Percentiles rank a stretch among this genome's conserved stretches.
These are phyloP conservation scores for Fusarium luffae DNA, from an alignment of 2,329 filamentous ascomycete species.

Conservation along the genomic window DNA sequence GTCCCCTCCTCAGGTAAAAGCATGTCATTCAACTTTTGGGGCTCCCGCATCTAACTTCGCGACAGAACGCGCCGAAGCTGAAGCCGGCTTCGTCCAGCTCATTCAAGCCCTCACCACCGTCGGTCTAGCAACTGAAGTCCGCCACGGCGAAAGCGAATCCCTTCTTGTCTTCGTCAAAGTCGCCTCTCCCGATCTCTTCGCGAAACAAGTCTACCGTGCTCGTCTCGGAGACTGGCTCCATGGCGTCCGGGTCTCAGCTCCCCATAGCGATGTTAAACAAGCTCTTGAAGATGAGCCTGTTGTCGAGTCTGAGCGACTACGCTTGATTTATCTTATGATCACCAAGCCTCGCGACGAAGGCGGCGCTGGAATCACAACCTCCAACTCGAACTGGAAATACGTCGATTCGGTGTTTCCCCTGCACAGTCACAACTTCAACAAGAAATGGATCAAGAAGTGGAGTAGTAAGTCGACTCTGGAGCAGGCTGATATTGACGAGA, in stretches of 20 bases:
- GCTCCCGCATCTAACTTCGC: conserved; percentile 8
- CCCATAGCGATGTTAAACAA: conserved; percentile 75
- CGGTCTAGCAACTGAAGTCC: conserved; percentile 89
- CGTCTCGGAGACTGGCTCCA: conserved; percentile 95
- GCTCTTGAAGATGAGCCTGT: conserved; percentile 79
- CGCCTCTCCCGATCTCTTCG: conserved; percentile 78
- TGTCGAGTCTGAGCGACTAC: conserved; percentile 86
- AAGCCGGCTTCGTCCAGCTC: conserved; percentile 80
- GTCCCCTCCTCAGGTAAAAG: conserved; percentile 73
- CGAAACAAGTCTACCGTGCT: conserved; percentile 84
- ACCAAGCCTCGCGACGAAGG: conserved; percentile 78
- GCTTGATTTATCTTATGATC: conserved; percentile 88
- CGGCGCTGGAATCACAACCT: conserved; percentile 80
- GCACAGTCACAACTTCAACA: conserved; percentile 81
- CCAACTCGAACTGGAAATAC: conserved; percentile 75
- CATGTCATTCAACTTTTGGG: not conserved
- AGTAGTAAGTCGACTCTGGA: conserved; percentile 76
- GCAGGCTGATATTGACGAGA: conserved; percentile 74
- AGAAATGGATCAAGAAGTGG: conserved; percentile 78
- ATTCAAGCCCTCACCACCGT: conserved; percentile 79
- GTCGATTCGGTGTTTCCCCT: conserved; percentile 81
- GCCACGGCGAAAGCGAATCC: conserved; percentile 78
- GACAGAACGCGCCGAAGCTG: conserved; percentile 74
- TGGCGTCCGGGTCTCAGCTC: conserved; percentile 82
- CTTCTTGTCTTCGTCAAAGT: conserved; percentile 87